Conservation (phyloP, 257 asterid species). For the Paulownia fortunei region DNA sequence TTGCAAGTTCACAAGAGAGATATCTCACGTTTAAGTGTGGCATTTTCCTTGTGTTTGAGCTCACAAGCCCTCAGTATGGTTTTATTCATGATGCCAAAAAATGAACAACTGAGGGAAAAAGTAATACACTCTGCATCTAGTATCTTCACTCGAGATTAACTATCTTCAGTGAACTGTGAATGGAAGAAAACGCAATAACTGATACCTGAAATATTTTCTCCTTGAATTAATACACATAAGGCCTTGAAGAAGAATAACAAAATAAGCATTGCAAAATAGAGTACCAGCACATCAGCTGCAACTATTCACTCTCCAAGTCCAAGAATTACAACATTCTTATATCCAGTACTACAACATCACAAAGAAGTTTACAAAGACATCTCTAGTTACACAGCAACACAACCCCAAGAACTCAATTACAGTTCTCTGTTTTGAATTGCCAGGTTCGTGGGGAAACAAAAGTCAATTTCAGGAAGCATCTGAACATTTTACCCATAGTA, state of each 20-base stretch:
- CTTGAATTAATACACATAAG: slow-evolving; percentile 1
- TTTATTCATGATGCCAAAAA: background rate
- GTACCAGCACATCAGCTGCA: slow-evolving; percentile 29
- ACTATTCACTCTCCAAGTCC: slow-evolving; percentile 19
- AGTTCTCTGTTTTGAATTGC: slow-evolving; percentile 13
- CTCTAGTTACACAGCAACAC: slow-evolving; percentile 10
- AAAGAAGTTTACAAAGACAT: background rate
- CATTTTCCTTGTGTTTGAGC: too few species aligned
- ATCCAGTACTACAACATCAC: slow-evolving; percentile 27
- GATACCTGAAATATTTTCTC: background rate
- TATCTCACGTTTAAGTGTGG: background rate
- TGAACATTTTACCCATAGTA: background rate
- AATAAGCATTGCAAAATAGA: slow-evolving; percentile 22
- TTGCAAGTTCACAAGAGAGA: background rate
- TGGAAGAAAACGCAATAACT: background rate
- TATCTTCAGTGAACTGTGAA: background rate
- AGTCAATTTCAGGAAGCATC: slow-evolving; percentile 10
- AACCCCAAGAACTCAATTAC: slow-evolving; percentile 6
- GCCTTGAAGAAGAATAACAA: slow-evolving; percentile 19
- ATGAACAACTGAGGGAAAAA: background rate
- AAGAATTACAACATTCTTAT: slow-evolving; percentile 36
- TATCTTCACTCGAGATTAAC: background rate
- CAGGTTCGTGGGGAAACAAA: background rate
- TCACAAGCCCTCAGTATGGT: background rate
- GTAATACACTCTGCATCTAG: background rate